Base-by-base conservation (phyloP, 768 basidiomycete species). In the Lactarius trivialis region DNA sequence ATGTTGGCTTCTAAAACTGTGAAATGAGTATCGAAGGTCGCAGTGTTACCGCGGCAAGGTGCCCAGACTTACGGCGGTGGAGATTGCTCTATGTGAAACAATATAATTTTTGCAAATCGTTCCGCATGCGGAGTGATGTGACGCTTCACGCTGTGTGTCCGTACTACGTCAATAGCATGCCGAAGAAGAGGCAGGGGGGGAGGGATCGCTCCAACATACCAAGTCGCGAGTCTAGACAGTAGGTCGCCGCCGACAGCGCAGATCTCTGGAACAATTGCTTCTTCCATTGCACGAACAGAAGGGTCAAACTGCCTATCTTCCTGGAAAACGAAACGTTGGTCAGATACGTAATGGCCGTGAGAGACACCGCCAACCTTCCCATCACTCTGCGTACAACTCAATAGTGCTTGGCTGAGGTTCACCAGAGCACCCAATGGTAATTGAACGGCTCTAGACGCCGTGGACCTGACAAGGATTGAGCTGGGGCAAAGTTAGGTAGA, bases 371-470 rank as follows among this genome's bases (percentile, higher is more conserved):
- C 24, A 61, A 80, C 81, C 69, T 76, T 73, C 21, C 81, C 82
- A 55, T 30, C 33, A 11, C 85, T 80, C 19, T 56, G 67, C 11
- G 78, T 77, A 45, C 73, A 82, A 71, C 70, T 73, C 71, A 69
- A 68, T 19, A 92, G 74, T 9, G 80, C 77, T 28, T 75, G 69
- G 28, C 78, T 76, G 34, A 91, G 79, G 49, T 79, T 77, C 14
- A 80, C 76, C 19, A 91, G 67, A 41, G 76, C 70, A 4, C 89
- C 91, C n/a, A 89, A 68, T 0, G 91, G 89, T 9, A 93, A 69
- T 64, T 80, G 78, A 0, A 93, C 83, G 19, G 88, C 83, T 9
- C 91, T 82, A 49, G 79, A 76, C 2, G 78, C 76, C 2, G 78
- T 72, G 14, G 84, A 75, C 51, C 88, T 91, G 55, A 55, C 63